Conservation (phyloP, 1,284 basidiomycete species). For the Apiotrichum montevideense region DNA sequence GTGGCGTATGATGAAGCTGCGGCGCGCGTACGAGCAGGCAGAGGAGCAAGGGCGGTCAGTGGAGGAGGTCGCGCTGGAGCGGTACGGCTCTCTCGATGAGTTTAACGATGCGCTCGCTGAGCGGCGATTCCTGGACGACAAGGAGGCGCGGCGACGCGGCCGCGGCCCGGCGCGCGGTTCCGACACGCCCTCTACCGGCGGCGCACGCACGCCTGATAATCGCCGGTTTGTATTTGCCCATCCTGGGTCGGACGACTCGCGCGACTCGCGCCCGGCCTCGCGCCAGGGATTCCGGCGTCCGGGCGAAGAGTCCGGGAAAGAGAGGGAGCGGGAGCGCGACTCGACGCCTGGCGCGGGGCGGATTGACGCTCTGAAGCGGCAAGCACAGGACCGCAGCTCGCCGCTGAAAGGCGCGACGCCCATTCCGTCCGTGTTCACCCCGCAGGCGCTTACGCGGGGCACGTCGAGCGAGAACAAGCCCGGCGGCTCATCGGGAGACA, state of each 20-base stretch:
- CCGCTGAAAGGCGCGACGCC: constrained; percentile 54
- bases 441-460: constrained; percentile 48
- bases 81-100: constrained; percentile 75
- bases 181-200: constrained; percentile 51
- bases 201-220: constrained; percentile 41
- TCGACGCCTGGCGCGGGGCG: constrained; percentile 14
- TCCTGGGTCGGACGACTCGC: constrained; percentile 14
- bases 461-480: constrained; percentile 12
- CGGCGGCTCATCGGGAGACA: not conserved
- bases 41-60: constrained; percentile 71
- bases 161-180: constrained; percentile 29
- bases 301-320: constrained; percentile 47
- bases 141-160: constrained; percentile 55
- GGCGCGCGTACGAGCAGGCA: constrained; percentile 79
- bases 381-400: constrained; percentile 15
- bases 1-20: constrained; percentile 97
- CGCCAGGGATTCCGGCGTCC: constrained; percentile 74
- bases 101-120: constrained; percentile 87
- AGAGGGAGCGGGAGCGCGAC: constrained; percentile 29
- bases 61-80: constrained; percentile 79
- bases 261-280: constrained; percentile 57
- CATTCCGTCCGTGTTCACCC: constrained; percentile 82
- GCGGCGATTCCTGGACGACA: constrained; percentile 72
- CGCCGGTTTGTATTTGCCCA: constrained; percentile 46
- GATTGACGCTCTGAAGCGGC: constrained; percentile 36